Evolutionary conservation across 1,139 yeast species (phyloP).

Genomic region (Yamadazyma atlantica): DNA sequence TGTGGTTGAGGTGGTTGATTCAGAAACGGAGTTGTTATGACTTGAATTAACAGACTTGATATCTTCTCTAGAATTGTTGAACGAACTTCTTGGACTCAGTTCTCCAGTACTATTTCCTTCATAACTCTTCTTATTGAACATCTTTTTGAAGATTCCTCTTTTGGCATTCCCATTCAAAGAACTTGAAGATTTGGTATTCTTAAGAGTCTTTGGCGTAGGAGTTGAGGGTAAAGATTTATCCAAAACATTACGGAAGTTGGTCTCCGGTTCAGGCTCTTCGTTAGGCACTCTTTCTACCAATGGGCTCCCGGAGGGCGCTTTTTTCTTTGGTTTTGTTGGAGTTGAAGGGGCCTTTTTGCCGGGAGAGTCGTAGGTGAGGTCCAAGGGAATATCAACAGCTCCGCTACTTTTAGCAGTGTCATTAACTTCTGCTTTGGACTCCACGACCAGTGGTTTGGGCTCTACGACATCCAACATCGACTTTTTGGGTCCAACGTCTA

Average conservation of each 20-base stretch:
- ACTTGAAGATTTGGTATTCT: constrained; percentile 8
- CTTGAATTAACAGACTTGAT: constrained; percentile 9
- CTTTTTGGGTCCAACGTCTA: too few relatives aligned
- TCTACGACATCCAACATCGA: too few relatives aligned
- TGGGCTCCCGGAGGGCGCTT: constrained; percentile 13
- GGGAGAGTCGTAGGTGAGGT: constrained; percentile 6
- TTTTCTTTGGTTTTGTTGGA: constrained; percentile 9
- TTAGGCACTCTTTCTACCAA: constrained; percentile 11
- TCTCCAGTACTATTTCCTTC: too few relatives aligned
- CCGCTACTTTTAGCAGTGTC: not conserved
- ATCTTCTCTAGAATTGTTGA: constrained; percentile 4
- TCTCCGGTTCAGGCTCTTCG: too few relatives aligned
- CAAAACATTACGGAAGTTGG: not conserved
- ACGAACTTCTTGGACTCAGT: constrained; percentile 3
- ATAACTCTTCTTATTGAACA: too few relatives aligned
- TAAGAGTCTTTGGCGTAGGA: constrained; percentile 6
- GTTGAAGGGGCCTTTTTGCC: constrained; percentile 4
- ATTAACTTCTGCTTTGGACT: not conserved
- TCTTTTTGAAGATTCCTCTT: constrained; percentile 13
- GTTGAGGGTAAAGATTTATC: constrained; percentile 14
- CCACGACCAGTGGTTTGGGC: too few relatives aligned
- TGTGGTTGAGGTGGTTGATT: constrained; percentile 1
- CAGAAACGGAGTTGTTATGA: not conserved
- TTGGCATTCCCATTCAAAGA: constrained; percentile 5
- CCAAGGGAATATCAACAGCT: constrained; percentile 7